Conservation (phyloP, 2,329 filamentous ascomycete species). For the Diaporthe longicolla region DNA sequence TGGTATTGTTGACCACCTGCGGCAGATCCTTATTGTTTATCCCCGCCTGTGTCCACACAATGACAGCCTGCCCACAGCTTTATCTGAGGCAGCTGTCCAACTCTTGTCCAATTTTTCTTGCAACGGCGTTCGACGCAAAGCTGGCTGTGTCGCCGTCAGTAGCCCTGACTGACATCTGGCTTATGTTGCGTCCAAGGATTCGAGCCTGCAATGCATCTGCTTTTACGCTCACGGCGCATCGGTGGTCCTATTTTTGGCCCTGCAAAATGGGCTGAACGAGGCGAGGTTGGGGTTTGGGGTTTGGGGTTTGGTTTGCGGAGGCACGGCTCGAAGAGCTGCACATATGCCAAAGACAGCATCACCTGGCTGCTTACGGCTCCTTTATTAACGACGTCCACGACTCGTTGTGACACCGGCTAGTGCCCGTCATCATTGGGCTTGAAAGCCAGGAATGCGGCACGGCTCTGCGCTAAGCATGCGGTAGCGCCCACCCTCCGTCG, state of each 20-base stretch:
- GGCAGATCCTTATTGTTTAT: neutral
- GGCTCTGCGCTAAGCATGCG: constrained; percentile 11
- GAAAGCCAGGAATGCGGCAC: constrained; percentile 16
- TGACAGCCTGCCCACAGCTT: neutral
- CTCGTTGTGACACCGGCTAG: constrained; percentile 14
- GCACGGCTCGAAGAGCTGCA: constrained; percentile 6
- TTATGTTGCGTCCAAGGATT: neutral
- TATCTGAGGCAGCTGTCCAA: neutral
- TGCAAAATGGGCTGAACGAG: neutral
- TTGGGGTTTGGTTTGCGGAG: neutral
- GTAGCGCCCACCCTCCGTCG: neutral
- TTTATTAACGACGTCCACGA: neutral
- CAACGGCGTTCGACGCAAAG: neutral
- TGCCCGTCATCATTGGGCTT: constrained; percentile 9
- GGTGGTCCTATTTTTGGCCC: constrained; percentile 3
- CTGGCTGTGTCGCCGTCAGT: neutral
- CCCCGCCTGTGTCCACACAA: constrained; percentile 12
- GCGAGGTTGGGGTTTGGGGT: too few relatives aligned
- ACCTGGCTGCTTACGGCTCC: neutral
- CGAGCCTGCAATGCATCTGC: neutral
- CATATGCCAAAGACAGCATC: constrained; percentile 1
- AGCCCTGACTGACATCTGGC: neutral
- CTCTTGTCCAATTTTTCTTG: neutral
- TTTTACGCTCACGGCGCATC: neutral
- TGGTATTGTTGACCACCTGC: neutral